Base-by-base conservation (phyloP, 495 filamentous ascomycete species). In the Rostrohypoxylon terebratum region DNA sequence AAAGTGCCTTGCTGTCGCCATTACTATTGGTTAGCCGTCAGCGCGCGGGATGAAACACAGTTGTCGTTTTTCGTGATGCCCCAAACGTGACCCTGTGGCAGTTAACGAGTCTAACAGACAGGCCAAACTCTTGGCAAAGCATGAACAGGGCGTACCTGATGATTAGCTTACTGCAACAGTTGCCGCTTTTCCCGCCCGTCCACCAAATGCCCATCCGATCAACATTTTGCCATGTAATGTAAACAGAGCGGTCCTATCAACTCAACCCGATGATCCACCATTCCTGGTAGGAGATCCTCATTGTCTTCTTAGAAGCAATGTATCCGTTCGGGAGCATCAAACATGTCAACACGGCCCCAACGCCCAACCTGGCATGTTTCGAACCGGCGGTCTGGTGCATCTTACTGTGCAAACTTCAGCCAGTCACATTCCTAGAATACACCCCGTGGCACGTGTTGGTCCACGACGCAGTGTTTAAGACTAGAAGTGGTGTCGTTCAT, bases 1-100 rank as follows among this genome's bases (percentile, higher is more conserved):
- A 48, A 18, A 28, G 18, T 20, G 34, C 13, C 28, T 47, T 71
- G 66, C 31, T 38, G 11, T 54, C 53, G 45, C 59, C 38, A 25
- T 71, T 68, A 69, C 53, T 73, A 53, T 63, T 57, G 67, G 72
- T 70, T 68, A 33, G 53, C 54, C 68, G 59, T 59, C 45, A 48
- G 71, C 66, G 74, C 68, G 14, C 61, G 73, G 75, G 69, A 75
- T 82, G 82, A 82, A 82, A 82, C 80, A 77, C 55, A 70, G 68
- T 71, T 67, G 74, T 78, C 67, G 62, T 68, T 73, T 69, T 75
- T 71, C 67, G 66, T 60, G 71, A 58, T 59, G 74, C 70, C 75
- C 74, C 73, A 82, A 81, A 82, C 77, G 63, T 66, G 68, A 53
- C 72, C 79, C 57, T 72, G 74, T 69, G 59, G 66, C 54, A 64